Evolutionary conservation across 306 rosid genomes (phyloP).

Genomic region (Spatholobus suberectus): DNA sequence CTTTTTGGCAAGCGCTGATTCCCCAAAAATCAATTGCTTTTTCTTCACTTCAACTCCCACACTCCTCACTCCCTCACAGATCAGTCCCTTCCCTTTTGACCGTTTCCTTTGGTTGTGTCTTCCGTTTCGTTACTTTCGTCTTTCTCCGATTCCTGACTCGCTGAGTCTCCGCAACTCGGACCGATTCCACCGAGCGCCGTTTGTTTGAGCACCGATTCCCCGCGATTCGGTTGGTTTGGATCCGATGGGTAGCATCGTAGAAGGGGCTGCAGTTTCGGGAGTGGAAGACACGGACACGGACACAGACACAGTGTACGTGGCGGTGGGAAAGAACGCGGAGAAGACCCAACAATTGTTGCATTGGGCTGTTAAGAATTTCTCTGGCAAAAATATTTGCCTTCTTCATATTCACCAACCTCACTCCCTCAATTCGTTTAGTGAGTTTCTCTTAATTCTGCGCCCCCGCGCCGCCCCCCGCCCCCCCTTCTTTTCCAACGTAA

Average conservation of each 20-base stretch:
- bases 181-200: not conserved
- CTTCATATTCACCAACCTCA: constrained; percentile 68
- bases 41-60: constrained; percentile 23
- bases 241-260: constrained; percentile 66
- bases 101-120: not conserved
- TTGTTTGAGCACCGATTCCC: not conserved
- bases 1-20: constrained; percentile 1
- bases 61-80: not conserved
- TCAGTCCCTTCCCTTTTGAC: not conserved
- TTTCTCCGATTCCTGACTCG: not conserved
- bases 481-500: not conserved
- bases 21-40: constrained; percentile 25
- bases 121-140: not conserved
- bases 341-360: constrained; percentile 55
- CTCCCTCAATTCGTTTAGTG: constrained; percentile 46
- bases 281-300: constrained; percentile 46
- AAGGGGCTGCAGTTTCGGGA: constrained; percentile 15
- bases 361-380: constrained; percentile 69
- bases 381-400: constrained; percentile 63
- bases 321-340: constrained; percentile 65
- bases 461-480: too few species aligned
- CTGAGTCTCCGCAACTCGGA: constrained; percentile 4
- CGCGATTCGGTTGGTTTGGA: not conserved
- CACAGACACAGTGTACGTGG: constrained; percentile 63
- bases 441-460: constrained; percentile 48